phyloP scores from a whole-genome alignment of 169 alveolate species.

The Eimeria sp. region DNA sequence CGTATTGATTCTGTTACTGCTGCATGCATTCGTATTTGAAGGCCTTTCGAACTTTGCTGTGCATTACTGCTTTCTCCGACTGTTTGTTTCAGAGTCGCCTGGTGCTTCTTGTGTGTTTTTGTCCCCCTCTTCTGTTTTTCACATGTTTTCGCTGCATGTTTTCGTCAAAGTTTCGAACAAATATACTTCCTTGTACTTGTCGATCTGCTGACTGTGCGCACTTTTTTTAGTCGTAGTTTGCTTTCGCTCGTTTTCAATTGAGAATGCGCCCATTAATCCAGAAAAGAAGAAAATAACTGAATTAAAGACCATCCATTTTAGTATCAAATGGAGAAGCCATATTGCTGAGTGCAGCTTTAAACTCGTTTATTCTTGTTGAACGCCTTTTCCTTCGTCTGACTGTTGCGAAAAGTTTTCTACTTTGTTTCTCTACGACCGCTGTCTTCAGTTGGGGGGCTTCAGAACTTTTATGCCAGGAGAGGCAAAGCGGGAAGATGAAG shows the following conservation, averaged over 20 bases:
- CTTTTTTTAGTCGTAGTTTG: background rate
- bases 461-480: constrained; percentile 92
- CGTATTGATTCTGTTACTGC: background rate
- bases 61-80: background rate
- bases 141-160: too few species aligned
- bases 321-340: background rate
- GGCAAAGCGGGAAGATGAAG: constrained; percentile 77
- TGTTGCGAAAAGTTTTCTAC: background rate
- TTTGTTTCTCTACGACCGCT: background rate
- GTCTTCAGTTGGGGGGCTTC: constrained; percentile 90
- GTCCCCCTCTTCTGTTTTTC: background rate
- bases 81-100: background rate
- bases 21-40: too few species aligned
- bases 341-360: background rate
- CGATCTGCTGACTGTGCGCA: background rate
- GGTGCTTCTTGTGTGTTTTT: background rate
- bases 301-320: background rate
- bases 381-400: background rate
- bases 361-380: background rate
- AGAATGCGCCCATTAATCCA: background rate
- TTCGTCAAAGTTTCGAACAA: background rate
- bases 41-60: background rate
- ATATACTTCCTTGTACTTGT: background rate
- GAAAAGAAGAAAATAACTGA: too few species aligned
- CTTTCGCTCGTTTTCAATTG: background rate